Conservation (phyloP, 179 eudicot genomes). For the Monotropa hypopitys region DNA sequence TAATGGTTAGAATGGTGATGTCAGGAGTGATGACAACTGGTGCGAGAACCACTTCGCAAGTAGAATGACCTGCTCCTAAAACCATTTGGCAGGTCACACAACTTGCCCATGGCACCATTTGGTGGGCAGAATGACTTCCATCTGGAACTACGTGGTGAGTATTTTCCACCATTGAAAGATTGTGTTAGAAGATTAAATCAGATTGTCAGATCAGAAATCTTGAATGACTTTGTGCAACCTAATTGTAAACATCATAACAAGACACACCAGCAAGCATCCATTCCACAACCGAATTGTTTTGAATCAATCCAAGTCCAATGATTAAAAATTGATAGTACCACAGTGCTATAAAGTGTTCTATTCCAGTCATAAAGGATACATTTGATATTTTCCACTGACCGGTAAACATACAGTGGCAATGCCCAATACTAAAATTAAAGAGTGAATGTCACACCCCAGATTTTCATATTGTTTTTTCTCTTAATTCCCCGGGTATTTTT, state of each 20-base stretch:
- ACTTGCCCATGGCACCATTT: background rate
- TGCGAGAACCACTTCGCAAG: background rate
- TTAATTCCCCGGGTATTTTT: no score
- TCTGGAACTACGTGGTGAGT: background rate
- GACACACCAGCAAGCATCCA: background rate
- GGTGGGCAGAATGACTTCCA: background rate
- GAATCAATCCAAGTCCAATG: background rate
- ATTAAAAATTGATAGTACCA: background rate
- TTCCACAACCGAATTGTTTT: background rate
- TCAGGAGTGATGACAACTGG: background rate
- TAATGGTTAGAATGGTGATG: background rate
- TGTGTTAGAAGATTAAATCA: background rate
- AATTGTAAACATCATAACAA: background rate
- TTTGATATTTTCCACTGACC: no score
- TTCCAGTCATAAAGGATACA: background rate
- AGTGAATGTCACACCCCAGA: no score
- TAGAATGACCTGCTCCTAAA: background rate
- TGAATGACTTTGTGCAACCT: background rate
- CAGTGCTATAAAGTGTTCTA: background rate
- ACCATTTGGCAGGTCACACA: background rate
- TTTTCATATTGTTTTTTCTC: no score
- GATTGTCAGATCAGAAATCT: background rate
- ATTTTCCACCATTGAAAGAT: background rate
- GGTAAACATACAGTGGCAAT: no score
- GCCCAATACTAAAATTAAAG: no score